A percentile compares a stretch with the other conserved stretches of the same genome.
Conservation (phyloP, 306 rosid species). For the Quercus dentata region DNA sequence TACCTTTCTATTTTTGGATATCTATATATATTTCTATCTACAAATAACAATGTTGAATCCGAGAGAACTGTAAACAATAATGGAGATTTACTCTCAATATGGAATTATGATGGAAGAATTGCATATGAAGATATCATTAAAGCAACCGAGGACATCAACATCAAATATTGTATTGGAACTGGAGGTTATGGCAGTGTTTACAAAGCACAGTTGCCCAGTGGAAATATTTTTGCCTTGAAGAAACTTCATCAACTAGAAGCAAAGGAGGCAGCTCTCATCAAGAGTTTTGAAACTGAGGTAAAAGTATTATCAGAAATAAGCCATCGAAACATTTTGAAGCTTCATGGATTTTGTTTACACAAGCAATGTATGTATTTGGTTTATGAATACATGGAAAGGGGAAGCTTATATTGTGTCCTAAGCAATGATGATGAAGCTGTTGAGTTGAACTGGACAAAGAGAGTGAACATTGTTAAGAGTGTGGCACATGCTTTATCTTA, state of each 20-base stretch:
- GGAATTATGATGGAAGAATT: neutral
- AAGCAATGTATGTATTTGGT: neutral
- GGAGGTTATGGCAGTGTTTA: neutral
- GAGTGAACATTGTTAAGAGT: conserved; percentile 8
- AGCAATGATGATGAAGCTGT: neutral
- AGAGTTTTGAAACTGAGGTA: conserved; percentile 1
- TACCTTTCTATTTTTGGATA: neutral
- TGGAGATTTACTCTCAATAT: neutral
- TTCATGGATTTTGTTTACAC: conserved; percentile 20
- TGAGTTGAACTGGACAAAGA: conserved; percentile 14
- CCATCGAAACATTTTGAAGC: conserved; percentile 13
- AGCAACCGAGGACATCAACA: neutral
- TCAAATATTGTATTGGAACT: neutral
- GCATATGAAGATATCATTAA: neutral
- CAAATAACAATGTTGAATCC: no score
- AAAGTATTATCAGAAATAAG: neutral
- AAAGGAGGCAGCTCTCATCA: neutral
- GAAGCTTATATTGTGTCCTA: conserved; percentile 16
- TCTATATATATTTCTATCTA: no score
- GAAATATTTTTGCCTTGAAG: conserved; percentile 6
- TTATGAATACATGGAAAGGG: no score
- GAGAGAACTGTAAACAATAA: neutral
- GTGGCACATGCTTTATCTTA: conserved; percentile 4
- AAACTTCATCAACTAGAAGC: neutral
- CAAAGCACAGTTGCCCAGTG: neutral